Conservation (phyloP, 78 protist genomes). For the Anaeramoeba flamelloides region DNA sequence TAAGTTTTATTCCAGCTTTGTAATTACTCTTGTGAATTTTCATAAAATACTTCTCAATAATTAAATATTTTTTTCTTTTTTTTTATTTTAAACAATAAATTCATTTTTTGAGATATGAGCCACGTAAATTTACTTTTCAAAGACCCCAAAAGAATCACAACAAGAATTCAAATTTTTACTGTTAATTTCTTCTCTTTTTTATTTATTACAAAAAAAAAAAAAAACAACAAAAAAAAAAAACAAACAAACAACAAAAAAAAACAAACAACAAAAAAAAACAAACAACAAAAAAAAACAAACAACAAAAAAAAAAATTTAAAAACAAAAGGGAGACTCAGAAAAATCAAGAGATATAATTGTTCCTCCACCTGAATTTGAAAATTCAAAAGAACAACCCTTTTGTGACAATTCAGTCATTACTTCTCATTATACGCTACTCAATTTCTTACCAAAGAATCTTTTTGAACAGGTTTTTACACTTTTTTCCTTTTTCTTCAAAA, state of each 20-base stretch:
- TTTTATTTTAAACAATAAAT: not conserved
- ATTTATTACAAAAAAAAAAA: not conserved
- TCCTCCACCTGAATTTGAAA: no score
- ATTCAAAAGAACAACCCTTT: no score
- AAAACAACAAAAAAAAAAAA: not conserved
- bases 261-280: not conserved
- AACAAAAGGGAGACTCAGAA: no score
- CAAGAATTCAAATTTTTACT: not conserved
- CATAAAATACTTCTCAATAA: no score
- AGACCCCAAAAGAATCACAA: constrained; percentile 2
- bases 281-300: not conserved
- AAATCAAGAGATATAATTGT: no score
- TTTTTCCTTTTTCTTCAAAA: no score
- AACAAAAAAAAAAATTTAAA: no score
- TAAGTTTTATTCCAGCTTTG: no score
- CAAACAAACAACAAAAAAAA: not conserved
- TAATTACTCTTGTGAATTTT: no score
- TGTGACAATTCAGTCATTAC: constrained; percentile 7
- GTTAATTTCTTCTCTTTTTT: not conserved
- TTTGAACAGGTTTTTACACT: no score
- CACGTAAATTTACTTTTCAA: not conserved
- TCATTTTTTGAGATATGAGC: not conserved
- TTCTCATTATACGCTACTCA: not conserved
- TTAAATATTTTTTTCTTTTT: no score
- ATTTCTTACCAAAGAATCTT: constrained; percentile 5